Evolutionary conservation across 1,284 basidiomycete genomes (phyloP).

Genomic region (Fomitopsis pinicola): DNA sequence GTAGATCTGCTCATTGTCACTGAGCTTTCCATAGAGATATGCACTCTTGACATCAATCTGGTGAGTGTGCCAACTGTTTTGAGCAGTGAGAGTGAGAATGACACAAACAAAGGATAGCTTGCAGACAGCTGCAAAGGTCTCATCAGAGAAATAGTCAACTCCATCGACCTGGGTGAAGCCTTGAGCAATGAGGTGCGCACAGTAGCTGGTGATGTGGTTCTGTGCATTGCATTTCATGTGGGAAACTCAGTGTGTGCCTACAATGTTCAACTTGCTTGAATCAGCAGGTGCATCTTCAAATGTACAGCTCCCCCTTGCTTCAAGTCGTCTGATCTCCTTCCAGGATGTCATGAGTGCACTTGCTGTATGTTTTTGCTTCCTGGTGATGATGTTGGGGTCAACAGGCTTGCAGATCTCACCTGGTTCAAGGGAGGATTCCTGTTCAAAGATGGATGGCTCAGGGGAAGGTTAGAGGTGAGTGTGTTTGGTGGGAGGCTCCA

Average conservation of each 20-base stretch:
- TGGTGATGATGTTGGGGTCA: background rate
- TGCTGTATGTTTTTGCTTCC: background rate
- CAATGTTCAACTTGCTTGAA: constrained; percentile 15
- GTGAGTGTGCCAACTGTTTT: constrained; percentile 21
- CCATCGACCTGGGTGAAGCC: constrained; percentile 34
- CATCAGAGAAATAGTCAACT: constrained; percentile 28
- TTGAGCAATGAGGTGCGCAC: constrained; percentile 32
- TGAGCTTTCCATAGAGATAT: constrained; percentile 24
- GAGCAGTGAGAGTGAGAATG: constrained; percentile 27
- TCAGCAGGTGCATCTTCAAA: constrained; percentile 8
- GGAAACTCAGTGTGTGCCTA: constrained; percentile 29
- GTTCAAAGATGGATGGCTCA: background rate
- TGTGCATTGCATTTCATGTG: constrained; percentile 26
- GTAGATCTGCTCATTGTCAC: constrained; percentile 23
- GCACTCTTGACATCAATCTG: constrained; percentile 32
- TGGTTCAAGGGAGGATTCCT: background rate
- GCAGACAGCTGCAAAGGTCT: constrained; percentile 31
- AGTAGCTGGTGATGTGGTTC: constrained; percentile 22
- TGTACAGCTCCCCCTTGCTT: background rate
- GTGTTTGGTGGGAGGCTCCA: too few species aligned
- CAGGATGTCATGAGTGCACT: background rate
- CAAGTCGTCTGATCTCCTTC: background rate
- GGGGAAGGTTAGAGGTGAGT: too few species aligned
- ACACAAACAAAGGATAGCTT: constrained; percentile 22
- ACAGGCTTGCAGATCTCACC: background rate